Conservation (phyloP, 495 filamentous ascomycete genomes). For the Hypoxylon subgilvum region DNA sequence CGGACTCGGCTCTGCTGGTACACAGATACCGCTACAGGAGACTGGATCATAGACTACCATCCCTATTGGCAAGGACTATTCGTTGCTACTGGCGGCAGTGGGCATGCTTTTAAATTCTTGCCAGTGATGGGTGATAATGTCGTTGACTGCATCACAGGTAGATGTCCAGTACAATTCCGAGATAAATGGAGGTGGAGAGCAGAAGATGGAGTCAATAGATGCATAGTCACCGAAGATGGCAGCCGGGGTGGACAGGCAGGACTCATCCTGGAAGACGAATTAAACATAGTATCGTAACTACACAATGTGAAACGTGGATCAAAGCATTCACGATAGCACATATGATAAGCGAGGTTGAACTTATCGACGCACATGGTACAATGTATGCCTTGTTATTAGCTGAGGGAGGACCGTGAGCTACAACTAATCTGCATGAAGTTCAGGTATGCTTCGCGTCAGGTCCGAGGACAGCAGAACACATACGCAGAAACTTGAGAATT, state of each 20-base stretch:
- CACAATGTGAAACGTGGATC: too few species aligned
- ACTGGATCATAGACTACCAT: slow-evolving; percentile 83
- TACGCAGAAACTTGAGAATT: not conserved
- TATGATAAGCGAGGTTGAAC: too few species aligned
- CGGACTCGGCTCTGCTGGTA: slow-evolving; percentile 88
- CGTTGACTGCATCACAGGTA: slow-evolving; percentile 67
- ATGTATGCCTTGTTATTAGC: too few species aligned
- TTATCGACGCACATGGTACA: too few species aligned
- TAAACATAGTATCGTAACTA: slow-evolving; percentile 40
- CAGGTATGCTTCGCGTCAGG: not conserved
- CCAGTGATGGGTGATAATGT: slow-evolving; percentile 83
- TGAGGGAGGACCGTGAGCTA: too few species aligned
- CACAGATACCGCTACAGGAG: slow-evolving; percentile 76
- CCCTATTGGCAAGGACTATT: slow-evolving; percentile 71
- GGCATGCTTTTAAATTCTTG: slow-evolving; percentile 89
- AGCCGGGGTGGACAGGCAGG: slow-evolving; percentile 65
- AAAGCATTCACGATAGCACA: too few species aligned
- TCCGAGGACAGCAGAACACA: not conserved
- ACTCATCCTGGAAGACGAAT: slow-evolving; percentile 59
- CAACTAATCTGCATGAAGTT: not conserved
- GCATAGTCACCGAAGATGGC: slow-evolving; percentile 66
- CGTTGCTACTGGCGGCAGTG: slow-evolving; percentile 82
- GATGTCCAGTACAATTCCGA: slow-evolving; percentile 61
- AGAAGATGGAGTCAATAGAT: slow-evolving; percentile 18
- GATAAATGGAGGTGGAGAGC: slow-evolving; percentile 74